A percentile compares a stretch with the other conserved stretches of the same genome.
These are phyloP conservation scores for Candida quercuum DNA, from an alignment of 805 yeast species.

Conservation along the genomic window DNA sequence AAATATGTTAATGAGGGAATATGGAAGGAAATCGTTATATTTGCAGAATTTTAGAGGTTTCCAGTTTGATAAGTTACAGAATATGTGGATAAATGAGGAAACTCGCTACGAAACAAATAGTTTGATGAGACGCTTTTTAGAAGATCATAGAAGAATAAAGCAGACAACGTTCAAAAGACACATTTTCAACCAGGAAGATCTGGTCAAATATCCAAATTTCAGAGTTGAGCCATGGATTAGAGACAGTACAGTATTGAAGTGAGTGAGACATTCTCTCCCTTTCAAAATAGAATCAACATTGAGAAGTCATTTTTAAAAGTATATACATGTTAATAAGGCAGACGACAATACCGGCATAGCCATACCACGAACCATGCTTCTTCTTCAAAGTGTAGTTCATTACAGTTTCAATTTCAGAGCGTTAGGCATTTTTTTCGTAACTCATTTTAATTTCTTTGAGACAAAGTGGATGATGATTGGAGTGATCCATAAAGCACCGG, in stretches of 20 bases:
- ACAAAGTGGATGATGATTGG: slow-evolving; percentile 54
- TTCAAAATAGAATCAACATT: not conserved
- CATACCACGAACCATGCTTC: too few species aligned
- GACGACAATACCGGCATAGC: too few species aligned
- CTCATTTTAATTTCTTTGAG: slow-evolving; percentile 39
- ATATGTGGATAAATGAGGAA: slow-evolving; percentile 15
- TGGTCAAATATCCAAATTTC: slow-evolving; percentile 8
- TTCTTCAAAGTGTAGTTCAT: too few species aligned
- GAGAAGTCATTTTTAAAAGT: too few species aligned
- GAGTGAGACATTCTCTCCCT: too few species aligned
- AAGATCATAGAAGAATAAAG: slow-evolving; percentile 13
- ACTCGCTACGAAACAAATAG: slow-evolving; percentile 15
- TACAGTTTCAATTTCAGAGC: not conserved
- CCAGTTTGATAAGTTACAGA: slow-evolving; percentile 26
- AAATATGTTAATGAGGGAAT: slow-evolving; percentile 41
- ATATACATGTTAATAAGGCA: not conserved
- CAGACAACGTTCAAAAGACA: slow-evolving; percentile 19
- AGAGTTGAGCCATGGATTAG: slow-evolving; percentile 18
- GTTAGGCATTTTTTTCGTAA: not conserved
- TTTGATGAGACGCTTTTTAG: slow-evolving; percentile 7
- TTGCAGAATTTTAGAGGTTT: slow-evolving; percentile 34
- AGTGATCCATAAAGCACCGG: slow-evolving; percentile 53
- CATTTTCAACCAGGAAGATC: slow-evolving; percentile 4
- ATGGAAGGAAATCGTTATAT: slow-evolving; percentile 30
- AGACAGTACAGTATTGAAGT: too few species aligned